A percentile compares a stretch with the other conserved stretches of the same genome.
phyloP scores from a whole-genome alignment of 1,284 basidiomycete genomes.

The Lignosus rhinocerotis region DNA sequence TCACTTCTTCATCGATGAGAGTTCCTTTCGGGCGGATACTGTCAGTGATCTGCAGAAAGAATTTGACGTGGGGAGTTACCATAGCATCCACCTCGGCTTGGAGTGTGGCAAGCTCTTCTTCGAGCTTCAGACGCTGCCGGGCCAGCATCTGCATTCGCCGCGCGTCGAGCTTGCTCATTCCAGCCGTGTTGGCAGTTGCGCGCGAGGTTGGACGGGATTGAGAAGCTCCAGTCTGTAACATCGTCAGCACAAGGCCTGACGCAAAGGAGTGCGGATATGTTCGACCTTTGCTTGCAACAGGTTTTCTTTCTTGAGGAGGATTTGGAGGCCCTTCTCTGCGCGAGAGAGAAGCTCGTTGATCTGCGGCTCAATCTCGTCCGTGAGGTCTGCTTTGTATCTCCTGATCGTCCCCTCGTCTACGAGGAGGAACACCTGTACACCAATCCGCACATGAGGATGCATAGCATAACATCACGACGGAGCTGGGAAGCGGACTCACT shows the following conservation, averaged over 20 bases:
- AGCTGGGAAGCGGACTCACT: constrained; percentile 36
- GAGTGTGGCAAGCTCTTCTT: constrained; percentile 53
- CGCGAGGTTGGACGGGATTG: constrained; percentile 44
- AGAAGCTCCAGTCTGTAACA: constrained; percentile 50
- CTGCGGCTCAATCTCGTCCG: constrained; percentile 77
- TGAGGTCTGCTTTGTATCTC: constrained; percentile 68
- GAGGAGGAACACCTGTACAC: constrained; percentile 65
- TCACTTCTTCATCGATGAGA: constrained; percentile 29
- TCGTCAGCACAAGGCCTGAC: not conserved
- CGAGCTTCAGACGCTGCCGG: constrained; percentile 63
- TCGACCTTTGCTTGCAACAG: constrained; percentile 60
- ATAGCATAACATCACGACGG: not conserved
- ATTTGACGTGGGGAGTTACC: constrained; percentile 33
- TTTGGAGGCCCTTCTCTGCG: constrained; percentile 65
- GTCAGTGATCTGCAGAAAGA: not conserved
- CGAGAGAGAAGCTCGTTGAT: constrained; percentile 69
- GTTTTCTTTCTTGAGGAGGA: constrained; percentile 58
- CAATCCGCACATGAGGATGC: not conserved
- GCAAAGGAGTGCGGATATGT: not conserved
- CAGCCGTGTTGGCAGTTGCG: constrained; percentile 45
- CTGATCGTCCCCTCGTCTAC: constrained; percentile 68
- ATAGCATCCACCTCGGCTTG: constrained; percentile 59
- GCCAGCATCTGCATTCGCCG: constrained; percentile 60
- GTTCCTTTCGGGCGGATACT: constrained; percentile 18
- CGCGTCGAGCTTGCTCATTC: constrained; percentile 63